These are phyloP conservation scores for Stachybotrys elegans DNA, from an alignment of 2,329 filamentous ascomycete species.

Conservation along the genomic window DNA sequence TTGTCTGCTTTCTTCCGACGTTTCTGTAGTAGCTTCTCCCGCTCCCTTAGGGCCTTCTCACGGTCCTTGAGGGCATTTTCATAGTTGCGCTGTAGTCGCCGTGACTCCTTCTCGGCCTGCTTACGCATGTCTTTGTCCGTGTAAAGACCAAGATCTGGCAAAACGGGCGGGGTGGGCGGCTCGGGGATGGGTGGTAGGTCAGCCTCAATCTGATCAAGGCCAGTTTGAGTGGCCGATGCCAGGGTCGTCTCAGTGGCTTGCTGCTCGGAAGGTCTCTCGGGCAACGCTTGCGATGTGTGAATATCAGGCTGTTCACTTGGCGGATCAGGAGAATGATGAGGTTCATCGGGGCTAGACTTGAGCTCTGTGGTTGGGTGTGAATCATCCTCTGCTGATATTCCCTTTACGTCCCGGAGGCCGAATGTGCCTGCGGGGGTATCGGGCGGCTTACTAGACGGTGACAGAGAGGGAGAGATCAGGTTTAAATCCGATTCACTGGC, in stretches of 20 bases:
- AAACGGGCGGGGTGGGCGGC: slow-evolving; percentile 38
- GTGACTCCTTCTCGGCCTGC: slow-evolving; percentile 63
- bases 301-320: background rate
- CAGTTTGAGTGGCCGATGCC: background rate
- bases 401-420: background rate
- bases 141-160: slow-evolving; percentile 52
- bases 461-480: background rate
- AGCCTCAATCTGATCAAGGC: background rate
- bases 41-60: slow-evolving; percentile 58
- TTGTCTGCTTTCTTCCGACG: slow-evolving; percentile 38
- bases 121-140: slow-evolving; percentile 62
- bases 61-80: slow-evolving; percentile 62
- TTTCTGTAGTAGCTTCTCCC: slow-evolving; percentile 55
- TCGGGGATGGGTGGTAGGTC: slow-evolving; percentile 38
- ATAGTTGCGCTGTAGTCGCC: slow-evolving; percentile 58
- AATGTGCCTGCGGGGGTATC: background rate
- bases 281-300: background rate
- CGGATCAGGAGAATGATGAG: no score
- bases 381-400: background rate
- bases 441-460: background rate
- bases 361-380: background rate
- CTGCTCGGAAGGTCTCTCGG: background rate
- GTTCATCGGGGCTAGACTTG: no score
- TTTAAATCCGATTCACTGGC: no score
- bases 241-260: background rate